phyloP scores from a whole-genome alignment of 2,329 filamentous ascomycete genomes.

The Diaporthe ampelina region DNA sequence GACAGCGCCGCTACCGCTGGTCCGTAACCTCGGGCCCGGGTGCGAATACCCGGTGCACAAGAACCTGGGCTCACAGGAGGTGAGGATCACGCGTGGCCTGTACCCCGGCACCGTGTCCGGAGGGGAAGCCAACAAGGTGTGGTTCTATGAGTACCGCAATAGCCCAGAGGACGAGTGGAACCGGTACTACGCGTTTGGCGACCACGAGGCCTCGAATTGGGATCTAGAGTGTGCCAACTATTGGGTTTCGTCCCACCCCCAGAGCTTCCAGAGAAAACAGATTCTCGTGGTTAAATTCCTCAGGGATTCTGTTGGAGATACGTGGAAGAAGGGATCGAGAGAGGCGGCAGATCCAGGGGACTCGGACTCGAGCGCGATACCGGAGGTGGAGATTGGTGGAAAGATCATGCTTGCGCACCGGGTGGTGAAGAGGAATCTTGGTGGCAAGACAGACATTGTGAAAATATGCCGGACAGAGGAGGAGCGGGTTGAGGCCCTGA shows the following conservation, averaged over 20 bases:
- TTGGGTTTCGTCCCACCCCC: slow-evolving; percentile 61
- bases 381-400: slow-evolving; percentile 61
- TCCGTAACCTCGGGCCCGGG: slow-evolving; percentile 46
- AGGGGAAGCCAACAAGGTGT: slow-evolving; percentile 62
- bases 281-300: slow-evolving; percentile 70
- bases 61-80: slow-evolving; percentile 68
- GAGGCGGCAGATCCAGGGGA: slow-evolving; percentile 45
- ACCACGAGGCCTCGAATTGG: slow-evolving; percentile 71
- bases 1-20: slow-evolving; percentile 68
- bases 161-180: slow-evolving; percentile 65
- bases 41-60: slow-evolving; percentile 52
- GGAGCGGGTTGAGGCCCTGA: slow-evolving; percentile 65
- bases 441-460: slow-evolving; percentile 63
- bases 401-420: slow-evolving; percentile 66
- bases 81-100: slow-evolving; percentile 65
- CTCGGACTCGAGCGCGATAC: neutral
- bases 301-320: slow-evolving; percentile 52
- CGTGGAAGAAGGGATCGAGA: neutral
- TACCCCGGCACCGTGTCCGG: slow-evolving; percentile 56
- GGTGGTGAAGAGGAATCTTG: slow-evolving; percentile 66
- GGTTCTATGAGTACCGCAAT: slow-evolving; percentile 75
- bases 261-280: slow-evolving; percentile 66
- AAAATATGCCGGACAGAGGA: slow-evolving; percentile 62
- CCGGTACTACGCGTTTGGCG: slow-evolving; percentile 74
- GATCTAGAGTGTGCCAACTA: slow-evolving; percentile 75